Evolutionary conservation across 148 eudicot species (phyloP).

Genomic region (Vaccinium vitisidaea): DNA sequence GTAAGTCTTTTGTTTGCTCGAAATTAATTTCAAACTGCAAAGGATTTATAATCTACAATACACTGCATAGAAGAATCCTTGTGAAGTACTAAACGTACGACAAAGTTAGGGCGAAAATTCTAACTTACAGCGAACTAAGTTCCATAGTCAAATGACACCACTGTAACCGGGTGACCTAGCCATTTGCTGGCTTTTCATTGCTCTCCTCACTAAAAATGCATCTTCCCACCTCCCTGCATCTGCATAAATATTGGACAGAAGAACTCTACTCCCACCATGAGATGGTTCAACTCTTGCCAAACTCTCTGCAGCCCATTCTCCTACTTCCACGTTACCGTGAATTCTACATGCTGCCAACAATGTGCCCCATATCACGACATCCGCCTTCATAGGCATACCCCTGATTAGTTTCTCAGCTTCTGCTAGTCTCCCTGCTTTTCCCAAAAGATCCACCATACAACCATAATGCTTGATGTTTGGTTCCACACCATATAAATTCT

Average conservation of each 20-base stretch:
- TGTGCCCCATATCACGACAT: slow-evolving; percentile 83
- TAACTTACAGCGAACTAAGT: not conserved
- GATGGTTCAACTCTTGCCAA: slow-evolving; percentile 57
- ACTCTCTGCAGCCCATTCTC: slow-evolving; percentile 62
- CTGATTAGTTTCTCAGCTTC: slow-evolving; percentile 70
- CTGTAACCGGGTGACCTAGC: slow-evolving; percentile 69
- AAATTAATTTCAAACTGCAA: not conserved
- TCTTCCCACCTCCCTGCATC: slow-evolving; percentile 81
- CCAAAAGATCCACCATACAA: slow-evolving; percentile 83
- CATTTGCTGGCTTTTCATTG: slow-evolving; percentile 44
- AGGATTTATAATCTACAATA: not conserved
- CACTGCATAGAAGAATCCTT: not conserved
- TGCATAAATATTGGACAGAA: slow-evolving; percentile 74
- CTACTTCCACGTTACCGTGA: slow-evolving; percentile 60
- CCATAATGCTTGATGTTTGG: slow-evolving; percentile 85
- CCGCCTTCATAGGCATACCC: slow-evolving; percentile 86
- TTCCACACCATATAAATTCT: slow-evolving; percentile 38
- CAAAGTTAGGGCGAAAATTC: not conserved
- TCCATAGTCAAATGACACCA: slow-evolving; percentile 45
- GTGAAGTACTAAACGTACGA: not conserved
- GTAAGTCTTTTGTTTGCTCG: not conserved
- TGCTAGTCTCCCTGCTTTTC: slow-evolving; percentile 63
- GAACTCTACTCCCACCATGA: slow-evolving; percentile 74
- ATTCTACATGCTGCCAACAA: slow-evolving; percentile 73
- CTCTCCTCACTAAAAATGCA: slow-evolving; percentile 49